A percentile compares a stretch with the other conserved stretches of the same genome.
Evolutionary conservation across 805 yeast genomes (phyloP).

Genomic region (Ogataea philodendri): DNA sequence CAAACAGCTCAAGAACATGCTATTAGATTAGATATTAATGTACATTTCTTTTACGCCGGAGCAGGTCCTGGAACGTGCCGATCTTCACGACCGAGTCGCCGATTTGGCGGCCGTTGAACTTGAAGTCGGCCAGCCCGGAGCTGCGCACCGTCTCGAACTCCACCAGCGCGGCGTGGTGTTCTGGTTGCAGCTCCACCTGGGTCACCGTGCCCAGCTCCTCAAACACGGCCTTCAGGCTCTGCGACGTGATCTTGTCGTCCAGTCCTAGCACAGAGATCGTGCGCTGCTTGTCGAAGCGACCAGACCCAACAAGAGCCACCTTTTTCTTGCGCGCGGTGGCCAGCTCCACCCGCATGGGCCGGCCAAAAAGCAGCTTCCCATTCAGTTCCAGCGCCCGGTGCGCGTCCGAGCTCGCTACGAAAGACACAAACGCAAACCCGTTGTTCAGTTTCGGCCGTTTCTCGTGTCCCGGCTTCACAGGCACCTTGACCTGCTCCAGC

Average conservation of each 20-base stretch:
- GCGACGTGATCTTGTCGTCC: conserved; percentile 38
- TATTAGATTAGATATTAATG: conserved; percentile 25
- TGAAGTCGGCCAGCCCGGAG: conserved; percentile 52
- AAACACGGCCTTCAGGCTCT: conserved; percentile 35
- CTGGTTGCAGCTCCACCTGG: conserved; percentile 46
- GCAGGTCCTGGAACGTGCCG: conserved; percentile 36
- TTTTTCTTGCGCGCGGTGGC: conserved; percentile 35
- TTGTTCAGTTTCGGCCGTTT: conserved; percentile 41
- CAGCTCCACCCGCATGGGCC: conserved; percentile 47
- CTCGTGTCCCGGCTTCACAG: conserved; percentile 35
- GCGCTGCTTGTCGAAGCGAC: conserved; percentile 15
- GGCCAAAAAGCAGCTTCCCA: conserved; percentile 41
- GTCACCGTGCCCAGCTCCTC: conserved; percentile 38
- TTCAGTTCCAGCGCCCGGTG: conserved; percentile 43
- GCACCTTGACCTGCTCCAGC: conserved; percentile 52
- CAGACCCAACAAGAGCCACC: conserved; percentile 3
- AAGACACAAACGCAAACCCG: conserved; percentile 68
- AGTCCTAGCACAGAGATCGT: conserved; percentile 28
- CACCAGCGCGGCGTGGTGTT: conserved; percentile 47
- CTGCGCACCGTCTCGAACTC: conserved; percentile 41
- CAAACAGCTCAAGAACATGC: conserved; percentile 47
- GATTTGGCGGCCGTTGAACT: conserved; percentile 39
- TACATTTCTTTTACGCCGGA: conserved; percentile 6
- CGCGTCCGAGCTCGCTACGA: conserved; percentile 43
- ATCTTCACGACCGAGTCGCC: conserved; percentile 33